Base-by-base conservation (phyloP, 345 rosid species). In the Acer negundo region DNA sequence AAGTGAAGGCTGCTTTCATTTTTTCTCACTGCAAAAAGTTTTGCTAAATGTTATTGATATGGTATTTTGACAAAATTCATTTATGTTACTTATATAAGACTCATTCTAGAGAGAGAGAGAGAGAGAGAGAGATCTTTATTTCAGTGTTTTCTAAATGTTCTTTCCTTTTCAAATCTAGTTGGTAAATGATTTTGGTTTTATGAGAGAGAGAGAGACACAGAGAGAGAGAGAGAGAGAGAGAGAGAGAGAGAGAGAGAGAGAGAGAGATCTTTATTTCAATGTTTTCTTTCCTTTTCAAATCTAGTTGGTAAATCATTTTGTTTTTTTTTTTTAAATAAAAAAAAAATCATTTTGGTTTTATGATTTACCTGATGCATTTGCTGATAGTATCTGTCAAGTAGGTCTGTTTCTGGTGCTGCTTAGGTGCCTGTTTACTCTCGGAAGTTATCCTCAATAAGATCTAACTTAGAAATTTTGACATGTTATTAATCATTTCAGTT, bases 1-100 rank as follows among this genome's bases (percentile, higher is more conserved):
- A 7, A 58, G 11, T 65, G 59, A 71, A 40, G 56, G 69, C 23
- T 78, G 67, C 35, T 67, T 70, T 42, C 40, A 64, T 74, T 56
- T 4, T 46, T 42, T 66, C 19, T 28, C 22, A 17, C 61, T 47
- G 23, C 59, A 40, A 19, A 31, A 19, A 13, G 19, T 6, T 28
- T 15, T 65, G 23, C 10, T 20, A 23, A 19, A 13, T 11, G 67
- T 67, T 44, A 31, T 38, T 76, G 28, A 65, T 65, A 65, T 2
- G 44, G 46, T 31, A 67, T 10, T 63, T 67, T n/a, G 24, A 16
- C 24, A 67, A 67, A 67, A 10, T 7, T 15, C 58, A 7, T 58
- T 9, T 47, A 17, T 53, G 46, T 16, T 70, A 28, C 49, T 42
- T 68, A 22, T 11, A 20, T 20, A 16, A 28, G 71, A 3, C 9